These are phyloP conservation scores for Puccinia triticina DNA, from an alignment of 1,284 basidiomycete species.

Conservation along the genomic window DNA sequence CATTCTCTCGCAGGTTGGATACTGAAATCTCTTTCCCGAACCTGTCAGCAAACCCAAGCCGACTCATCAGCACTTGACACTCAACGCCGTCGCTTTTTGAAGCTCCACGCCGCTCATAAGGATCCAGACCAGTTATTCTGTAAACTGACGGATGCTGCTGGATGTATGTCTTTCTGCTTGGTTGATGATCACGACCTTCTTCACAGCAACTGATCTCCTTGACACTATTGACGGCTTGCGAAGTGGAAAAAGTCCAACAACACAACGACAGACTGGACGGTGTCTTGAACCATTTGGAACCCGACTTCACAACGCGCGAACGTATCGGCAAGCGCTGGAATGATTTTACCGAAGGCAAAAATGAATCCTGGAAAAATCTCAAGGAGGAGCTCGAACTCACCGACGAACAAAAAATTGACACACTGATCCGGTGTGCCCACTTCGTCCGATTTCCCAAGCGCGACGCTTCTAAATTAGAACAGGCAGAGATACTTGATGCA, in stretches of 20 bases:
- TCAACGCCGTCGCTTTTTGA: not conserved
- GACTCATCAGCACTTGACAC: not conserved
- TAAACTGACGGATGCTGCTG: not conserved
- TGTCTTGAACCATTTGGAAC: not conserved
- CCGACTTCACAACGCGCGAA: not conserved
- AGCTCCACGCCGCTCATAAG: not conserved
- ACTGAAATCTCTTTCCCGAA: not conserved
- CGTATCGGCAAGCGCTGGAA: not conserved
- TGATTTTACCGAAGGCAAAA: not conserved
- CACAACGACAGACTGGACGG: not conserved
- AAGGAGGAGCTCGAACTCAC: not conserved
- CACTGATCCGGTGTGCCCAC: slow-evolving; percentile 10
- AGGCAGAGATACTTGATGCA: not conserved
- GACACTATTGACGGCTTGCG: not conserved
- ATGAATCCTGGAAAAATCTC: not conserved
- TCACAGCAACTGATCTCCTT: slow-evolving; percentile 2
- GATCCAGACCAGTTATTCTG: not conserved
- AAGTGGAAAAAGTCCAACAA: slow-evolving; percentile 5
- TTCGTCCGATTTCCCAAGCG: slow-evolving; percentile 5
- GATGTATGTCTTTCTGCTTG: slow-evolving; percentile 10
- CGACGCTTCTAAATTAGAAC: not conserved
- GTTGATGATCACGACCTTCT: not conserved
- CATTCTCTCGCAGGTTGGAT: not conserved
- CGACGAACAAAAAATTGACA: slow-evolving; percentile 1
- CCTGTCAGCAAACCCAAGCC: not conserved